Base-by-base conservation (phyloP, 1,284 basidiomycete genomes). In the Mrakiaceae sp. region DNA sequence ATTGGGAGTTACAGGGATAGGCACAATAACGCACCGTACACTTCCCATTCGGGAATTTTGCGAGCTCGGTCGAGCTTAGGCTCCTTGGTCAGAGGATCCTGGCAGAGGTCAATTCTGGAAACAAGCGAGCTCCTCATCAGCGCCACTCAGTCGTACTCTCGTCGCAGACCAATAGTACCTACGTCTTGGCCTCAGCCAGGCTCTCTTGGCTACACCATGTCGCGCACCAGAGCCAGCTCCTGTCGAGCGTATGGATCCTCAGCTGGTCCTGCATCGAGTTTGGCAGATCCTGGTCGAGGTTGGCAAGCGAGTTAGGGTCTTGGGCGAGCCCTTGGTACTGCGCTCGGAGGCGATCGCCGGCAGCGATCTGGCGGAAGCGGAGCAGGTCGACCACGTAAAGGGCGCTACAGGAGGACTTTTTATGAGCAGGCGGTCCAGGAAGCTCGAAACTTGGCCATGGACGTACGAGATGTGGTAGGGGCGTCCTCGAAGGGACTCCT, bases 301-400 rank as follows among this genome's bases (percentile, higher is more conserved):
- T 98, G 60, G 93, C 87, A 2, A 98, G 80, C 5, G 91, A 96
- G 73, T 88, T 85, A 0, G 93, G 93, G 73, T 98, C 96, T 10
- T 89, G 87, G 0, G 93, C 96, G 3, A 98, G 81, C 49, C 84
- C 84, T 72, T 98, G 95, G 72, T 98, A 98, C 71, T 90, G 87
- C 14, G 87, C 87, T 67, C 95, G 86, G 12, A 98, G 82, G 53
- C 92, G 86, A 74, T 98, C 95, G 81, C 92, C 76, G 6, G 74
- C 78, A 0, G 77, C 78, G 12, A 77, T 70, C 40, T 60, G 63
- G 69, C 95, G 85, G 84, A 98, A 98, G 14, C 88, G 84, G 59
- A 91, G 87, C n/a, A 98, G 82, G 75, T 98, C 95, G 55, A 98
- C 86, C 7, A 98, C 91, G 74, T 98, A 98, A 0, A 98, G 79